Conservation (phyloP, 768 basidiomycete genomes). For the Phaeotremella skinneri region DNA sequence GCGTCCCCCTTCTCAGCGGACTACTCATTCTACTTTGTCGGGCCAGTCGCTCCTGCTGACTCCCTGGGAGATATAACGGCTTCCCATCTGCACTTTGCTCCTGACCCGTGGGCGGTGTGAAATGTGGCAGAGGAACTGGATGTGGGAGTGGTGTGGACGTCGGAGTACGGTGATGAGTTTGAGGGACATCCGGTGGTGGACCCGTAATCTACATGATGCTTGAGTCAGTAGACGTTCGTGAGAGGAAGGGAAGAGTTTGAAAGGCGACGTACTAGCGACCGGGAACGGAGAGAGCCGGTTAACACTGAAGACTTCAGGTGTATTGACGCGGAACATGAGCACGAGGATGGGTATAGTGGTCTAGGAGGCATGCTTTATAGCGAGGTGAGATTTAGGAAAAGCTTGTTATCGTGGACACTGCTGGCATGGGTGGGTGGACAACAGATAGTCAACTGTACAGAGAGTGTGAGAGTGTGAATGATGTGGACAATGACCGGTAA, state of each 20-base stretch:
- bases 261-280: constrained; percentile 3
- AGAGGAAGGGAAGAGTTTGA: too few relatives aligned
- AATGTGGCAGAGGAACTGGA: constrained; percentile 15
- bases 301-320: constrained; percentile 4
- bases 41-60: constrained; percentile 36
- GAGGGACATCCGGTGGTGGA: constrained; percentile 31
- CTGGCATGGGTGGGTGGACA: too few relatives aligned
- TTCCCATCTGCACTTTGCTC: constrained; percentile 22
- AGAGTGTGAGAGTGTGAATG: too few relatives aligned
- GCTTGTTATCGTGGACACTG: not conserved
- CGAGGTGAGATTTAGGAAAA: not conserved
- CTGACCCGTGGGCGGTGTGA: constrained; percentile 24
- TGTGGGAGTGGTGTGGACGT: constrained; percentile 37
- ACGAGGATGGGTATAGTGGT: constrained; percentile 1
- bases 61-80: constrained; percentile 40
- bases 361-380: not conserved
- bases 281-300: not conserved
- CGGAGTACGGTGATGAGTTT: constrained; percentile 25
- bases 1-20: constrained; percentile 42
- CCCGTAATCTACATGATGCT: constrained; percentile 36
- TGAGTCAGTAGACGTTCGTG: not conserved
- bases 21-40: constrained; percentile 36
- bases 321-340: too few relatives aligned
- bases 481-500: too few relatives aligned
- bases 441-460: too few relatives aligned